Conservation (phyloP, 306 rosid species). For the Datisca glomerata region DNA sequence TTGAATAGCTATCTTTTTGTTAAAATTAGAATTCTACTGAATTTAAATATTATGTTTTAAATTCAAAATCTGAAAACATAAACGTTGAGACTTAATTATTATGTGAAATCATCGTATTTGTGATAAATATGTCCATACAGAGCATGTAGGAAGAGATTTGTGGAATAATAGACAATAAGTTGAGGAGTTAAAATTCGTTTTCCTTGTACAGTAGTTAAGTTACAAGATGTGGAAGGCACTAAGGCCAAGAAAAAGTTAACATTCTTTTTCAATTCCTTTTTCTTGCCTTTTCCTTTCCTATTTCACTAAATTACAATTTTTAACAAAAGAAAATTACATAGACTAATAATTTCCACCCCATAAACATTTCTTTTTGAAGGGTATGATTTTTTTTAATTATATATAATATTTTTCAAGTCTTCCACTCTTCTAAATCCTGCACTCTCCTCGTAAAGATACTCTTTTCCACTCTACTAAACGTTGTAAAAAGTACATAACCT, state of each 20-base stretch:
- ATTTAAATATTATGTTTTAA: no score
- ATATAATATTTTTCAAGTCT: not conserved
- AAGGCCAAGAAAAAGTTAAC: not conserved
- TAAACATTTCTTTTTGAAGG: not conserved
- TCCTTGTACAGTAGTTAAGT: not conserved
- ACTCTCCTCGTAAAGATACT: constrained; percentile 1
- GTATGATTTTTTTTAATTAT: no score
- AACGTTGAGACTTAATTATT: not conserved
- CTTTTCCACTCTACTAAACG: constrained; percentile 15
- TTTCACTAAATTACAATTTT: not conserved
- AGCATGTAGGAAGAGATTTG: not conserved
- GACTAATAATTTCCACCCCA: not conserved
- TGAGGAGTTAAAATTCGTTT: not conserved
- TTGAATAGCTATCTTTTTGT: no score
- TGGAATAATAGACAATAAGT: no score
- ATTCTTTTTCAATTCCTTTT: not conserved
- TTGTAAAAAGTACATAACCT: constrained; percentile 14
- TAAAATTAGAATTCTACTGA: not conserved
- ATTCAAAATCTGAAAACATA: no score
- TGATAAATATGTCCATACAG: not conserved
- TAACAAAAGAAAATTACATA: not conserved
- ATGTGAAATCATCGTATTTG: not conserved
- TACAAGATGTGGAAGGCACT: not conserved
- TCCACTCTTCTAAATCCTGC: constrained; percentile 2
- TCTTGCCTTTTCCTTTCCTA: not conserved